Conservation (phyloP, 2,329 filamentous ascomycete species). For the Talaromyces sp. region DNA sequence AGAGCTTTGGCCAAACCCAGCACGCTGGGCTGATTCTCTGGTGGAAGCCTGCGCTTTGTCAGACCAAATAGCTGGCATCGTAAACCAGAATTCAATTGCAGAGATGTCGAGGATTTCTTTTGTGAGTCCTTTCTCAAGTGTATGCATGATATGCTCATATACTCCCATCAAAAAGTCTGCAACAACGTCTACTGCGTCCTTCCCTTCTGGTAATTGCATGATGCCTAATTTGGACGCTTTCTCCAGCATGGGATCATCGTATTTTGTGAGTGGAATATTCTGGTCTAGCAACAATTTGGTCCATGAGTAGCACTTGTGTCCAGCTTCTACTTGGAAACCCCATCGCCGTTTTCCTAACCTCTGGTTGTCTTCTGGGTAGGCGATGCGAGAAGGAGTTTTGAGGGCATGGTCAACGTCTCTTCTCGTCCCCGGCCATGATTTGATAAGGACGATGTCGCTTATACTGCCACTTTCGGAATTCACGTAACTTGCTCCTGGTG, state of each 20-base stretch:
- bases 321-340: conserved; percentile 21
- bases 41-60: conserved; percentile 20
- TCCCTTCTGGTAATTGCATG: conserved; percentile 17
- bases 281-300: conserved; percentile 25
- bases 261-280: conserved; percentile 14
- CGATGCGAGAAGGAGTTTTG: conserved; percentile 25
- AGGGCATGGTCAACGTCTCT: conserved; percentile 12
- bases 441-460: conserved; percentile 9
- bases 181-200: conserved; percentile 19
- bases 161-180: conserved; percentile 23
- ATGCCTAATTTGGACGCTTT: conserved; percentile 11
- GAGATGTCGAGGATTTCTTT: conserved; percentile 11
- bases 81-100: conserved; percentile 21
- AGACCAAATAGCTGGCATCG: conserved; percentile 26
- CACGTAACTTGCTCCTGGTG: conserved; percentile 14
- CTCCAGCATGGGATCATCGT: conserved; percentile 18
- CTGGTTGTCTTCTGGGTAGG: conserved; percentile 15
- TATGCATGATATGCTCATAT: conserved; percentile 14
- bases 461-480: conserved; percentile 4
- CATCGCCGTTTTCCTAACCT: conserved; percentile 11
- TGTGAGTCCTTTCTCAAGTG: conserved; percentile 15
- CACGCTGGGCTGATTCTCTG: conserved; percentile 12
- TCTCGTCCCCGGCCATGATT: conserved; percentile 17
- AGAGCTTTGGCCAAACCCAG: conserved; percentile 13
- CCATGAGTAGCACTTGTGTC: conserved; percentile 22